Evolutionary conservation across 148 eudicot species (phyloP).

Genomic region (Cornus suecica): DNA sequence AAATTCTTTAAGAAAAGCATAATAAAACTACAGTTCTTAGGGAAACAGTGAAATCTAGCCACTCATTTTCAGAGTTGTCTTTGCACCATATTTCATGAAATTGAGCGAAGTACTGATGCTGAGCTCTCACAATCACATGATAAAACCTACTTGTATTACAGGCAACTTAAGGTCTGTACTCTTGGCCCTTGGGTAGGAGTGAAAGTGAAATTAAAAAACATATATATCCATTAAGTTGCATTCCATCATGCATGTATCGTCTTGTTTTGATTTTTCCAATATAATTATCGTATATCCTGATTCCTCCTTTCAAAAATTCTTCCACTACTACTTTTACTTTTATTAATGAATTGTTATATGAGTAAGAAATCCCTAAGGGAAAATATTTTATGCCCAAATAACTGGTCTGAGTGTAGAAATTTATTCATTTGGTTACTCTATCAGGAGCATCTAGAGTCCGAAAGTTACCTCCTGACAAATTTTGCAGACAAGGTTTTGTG

Average conservation of each 20-base stretch:
- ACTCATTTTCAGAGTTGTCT: not conserved
- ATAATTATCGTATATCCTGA: not conserved
- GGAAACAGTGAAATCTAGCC: not conserved
- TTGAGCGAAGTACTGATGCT: not conserved
- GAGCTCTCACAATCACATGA: not conserved
- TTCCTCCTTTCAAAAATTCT: not conserved
- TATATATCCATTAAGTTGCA: not conserved
- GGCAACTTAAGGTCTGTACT: not conserved
- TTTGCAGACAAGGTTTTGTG: slow-evolving; percentile 80
- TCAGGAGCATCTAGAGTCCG: slow-evolving; percentile 70
- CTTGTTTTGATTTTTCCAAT: not conserved
- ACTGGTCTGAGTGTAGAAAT: not conserved
- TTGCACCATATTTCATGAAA: not conserved
- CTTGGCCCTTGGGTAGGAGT: not conserved
- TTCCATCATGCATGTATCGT: not conserved
- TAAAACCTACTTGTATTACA: not conserved
- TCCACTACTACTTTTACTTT: not conserved
- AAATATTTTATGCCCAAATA: not conserved
- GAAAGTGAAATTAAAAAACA: too few relatives aligned
- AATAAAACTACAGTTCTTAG: not conserved
- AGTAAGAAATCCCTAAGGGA: not conserved
- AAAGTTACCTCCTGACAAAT: slow-evolving; percentile 54
- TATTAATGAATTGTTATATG: not conserved
- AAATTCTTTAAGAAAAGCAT: not conserved
- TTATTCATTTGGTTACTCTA: slow-evolving; percentile 4